Conservation (phyloP, 441 rosid species). For the Adansonia rubrostipa region DNA sequence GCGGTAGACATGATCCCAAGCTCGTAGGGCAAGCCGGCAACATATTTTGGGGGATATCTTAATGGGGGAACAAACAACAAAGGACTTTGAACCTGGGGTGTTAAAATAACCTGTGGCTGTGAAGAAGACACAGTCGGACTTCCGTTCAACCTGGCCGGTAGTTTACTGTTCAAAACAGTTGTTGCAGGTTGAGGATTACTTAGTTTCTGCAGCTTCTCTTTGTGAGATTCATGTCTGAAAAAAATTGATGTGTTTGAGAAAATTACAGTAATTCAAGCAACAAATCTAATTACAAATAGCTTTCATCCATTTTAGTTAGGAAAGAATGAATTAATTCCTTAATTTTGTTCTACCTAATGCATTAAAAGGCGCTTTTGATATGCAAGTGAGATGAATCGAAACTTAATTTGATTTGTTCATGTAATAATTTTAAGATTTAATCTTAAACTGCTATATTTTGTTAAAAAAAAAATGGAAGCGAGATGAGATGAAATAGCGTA, state of each 20-base stretch:
- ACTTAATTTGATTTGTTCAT: too few relatives aligned
- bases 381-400: too few relatives aligned
- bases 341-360: too few relatives aligned
- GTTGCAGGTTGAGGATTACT: neutral
- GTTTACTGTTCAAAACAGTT: neutral
- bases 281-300: neutral
- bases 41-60: slow-evolving; percentile 27
- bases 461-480: neutral
- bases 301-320: neutral
- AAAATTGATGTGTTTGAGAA: too few relatives aligned
- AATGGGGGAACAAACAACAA: slow-evolving; percentile 26
- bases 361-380: too few relatives aligned
- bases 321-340: too few relatives aligned
- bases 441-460: too few relatives aligned
- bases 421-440: too few relatives aligned
- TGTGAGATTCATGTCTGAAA: slow-evolving; percentile 17
- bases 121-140: neutral
- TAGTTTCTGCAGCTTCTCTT: neutral
- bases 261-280: neutral
- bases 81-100: slow-evolving; percentile 17
- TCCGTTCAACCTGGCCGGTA: neutral
- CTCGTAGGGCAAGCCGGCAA: neutral
- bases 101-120: neutral
- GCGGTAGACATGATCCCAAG: neutral
- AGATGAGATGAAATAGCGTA: neutral